Base-by-base conservation (phyloP, 2,329 filamentous ascomycete species). In the Aureobasidium mangrovei region DNA sequence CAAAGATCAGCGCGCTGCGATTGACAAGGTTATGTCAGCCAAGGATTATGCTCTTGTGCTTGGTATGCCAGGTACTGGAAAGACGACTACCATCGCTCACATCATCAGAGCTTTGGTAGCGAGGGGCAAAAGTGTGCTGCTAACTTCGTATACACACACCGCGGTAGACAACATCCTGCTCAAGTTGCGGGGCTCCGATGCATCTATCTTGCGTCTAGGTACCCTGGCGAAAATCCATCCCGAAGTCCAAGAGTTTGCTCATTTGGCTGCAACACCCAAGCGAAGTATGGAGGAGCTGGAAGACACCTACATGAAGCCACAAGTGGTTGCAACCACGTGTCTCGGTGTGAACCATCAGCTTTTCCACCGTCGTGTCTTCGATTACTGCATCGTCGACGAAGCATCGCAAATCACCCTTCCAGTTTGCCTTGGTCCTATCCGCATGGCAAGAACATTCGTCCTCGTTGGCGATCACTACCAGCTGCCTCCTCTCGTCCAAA, bases 331-430 rank as follows among this genome's bases (percentile, higher is more conserved):
- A 4, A 96, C 93, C 0, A 97, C 93, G 0, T 98, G 93, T 65
- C 78, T 98, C 28, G 89, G 91, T 2, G 88, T 96, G 66, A 91
- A 86, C 61, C 93, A 98, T 67, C 79, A 84, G 2, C 74, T 98
- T 7, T 97, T 98, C 71, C 85, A 81, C 55, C 86, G 91, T 64
- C 85, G 93, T 4, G 83, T 85, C 0, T 98, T 98, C 62, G 93
- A 98, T 70, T 97, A 96, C 66, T 98, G 93, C 65, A 97, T 98
- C 59, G 91, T 98, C 3, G 93, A 98, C 61, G 93, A 98, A 70
- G 93, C 93, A 0, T 96, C 91, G 2, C 93, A 98, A 64, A 97
- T 98, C 66, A 98, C 93, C 0, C 74, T 98, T 24, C 93, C 93
- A 0, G 91, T 96, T 24, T 97, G 93, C 60, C 76, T 97, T 0